A percentile compares a stretch with the other conserved stretches of the same genome.
phyloP scores from a whole-genome alignment of 2,329 filamentous ascomycete genomes.

The Diplodia corticola region DNA sequence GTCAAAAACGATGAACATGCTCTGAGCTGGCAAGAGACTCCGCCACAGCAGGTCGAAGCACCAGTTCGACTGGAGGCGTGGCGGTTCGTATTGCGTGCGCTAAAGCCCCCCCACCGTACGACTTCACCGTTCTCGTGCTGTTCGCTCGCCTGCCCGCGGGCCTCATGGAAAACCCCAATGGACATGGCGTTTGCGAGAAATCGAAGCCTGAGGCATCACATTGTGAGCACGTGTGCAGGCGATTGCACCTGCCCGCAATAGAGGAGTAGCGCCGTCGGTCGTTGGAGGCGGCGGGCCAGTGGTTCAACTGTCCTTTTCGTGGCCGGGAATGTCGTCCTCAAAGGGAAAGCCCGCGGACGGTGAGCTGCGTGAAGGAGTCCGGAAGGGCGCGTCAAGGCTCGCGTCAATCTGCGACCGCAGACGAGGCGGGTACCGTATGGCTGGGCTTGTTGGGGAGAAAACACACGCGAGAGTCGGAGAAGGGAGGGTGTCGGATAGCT shows the following conservation, averaged over 20 bases:
- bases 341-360: slow-evolving; percentile 50
- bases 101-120: neutral
- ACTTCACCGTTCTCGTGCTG: neutral
- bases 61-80: neutral
- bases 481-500: neutral
- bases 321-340: slow-evolving; percentile 45
- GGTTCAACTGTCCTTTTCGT: neutral
- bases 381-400: slow-evolving; percentile 35
- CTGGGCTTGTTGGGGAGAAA: neutral
- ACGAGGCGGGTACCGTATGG: too few relatives aligned
- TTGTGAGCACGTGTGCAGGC: neutral
- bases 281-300: slow-evolving; percentile 6
- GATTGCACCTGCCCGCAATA: slow-evolving; percentile 5
- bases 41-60: neutral
- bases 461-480: neutral
- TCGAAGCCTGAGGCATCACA: neutral
- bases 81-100: neutral
- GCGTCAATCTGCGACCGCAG: too few relatives aligned
- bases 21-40: neutral
- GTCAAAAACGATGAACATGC: neutral
- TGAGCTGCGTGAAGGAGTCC: slow-evolving; percentile 47
- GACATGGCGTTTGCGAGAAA: too few relatives aligned
- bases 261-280: slow-evolving; percentile 6
- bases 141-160: neutral
- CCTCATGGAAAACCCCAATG: too few relatives aligned